Conservation (phyloP, 768 basidiomycete genomes). For the Austroboletus festivus region DNA sequence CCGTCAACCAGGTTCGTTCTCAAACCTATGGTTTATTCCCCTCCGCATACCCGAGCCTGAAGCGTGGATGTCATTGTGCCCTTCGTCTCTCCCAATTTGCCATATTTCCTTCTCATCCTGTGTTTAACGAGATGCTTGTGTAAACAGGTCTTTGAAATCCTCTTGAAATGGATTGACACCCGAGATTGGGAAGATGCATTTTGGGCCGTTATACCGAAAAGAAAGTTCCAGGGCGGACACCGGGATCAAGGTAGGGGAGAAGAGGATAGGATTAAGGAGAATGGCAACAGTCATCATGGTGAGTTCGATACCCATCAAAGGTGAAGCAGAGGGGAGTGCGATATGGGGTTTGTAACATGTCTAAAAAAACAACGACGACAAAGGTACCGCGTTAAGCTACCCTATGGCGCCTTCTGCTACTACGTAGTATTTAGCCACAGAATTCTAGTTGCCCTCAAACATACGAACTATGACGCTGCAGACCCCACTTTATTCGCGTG, state of each 20-base stretch:
- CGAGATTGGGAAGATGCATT: constrained; percentile 85
- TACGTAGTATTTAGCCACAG: too few relatives aligned
- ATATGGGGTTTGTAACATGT: too few relatives aligned
- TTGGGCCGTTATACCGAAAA: constrained; percentile 83
- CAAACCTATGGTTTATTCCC: background rate
- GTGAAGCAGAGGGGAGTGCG: too few relatives aligned
- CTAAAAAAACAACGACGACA: too few relatives aligned
- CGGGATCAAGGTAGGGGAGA: constrained; percentile 7
- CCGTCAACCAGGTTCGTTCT: constrained; percentile 79
- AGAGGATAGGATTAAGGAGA: too few relatives aligned
- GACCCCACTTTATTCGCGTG: too few relatives aligned
- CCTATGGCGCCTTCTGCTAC: too few relatives aligned
- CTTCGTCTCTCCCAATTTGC: background rate
- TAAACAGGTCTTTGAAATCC: constrained; percentile 75
- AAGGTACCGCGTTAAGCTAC: too few relatives aligned
- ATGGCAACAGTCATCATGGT: too few relatives aligned
- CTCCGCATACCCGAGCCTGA: constrained; percentile 1
- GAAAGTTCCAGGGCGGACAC: constrained; percentile 65
- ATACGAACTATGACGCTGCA: too few relatives aligned
- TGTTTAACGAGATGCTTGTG: constrained; percentile 1
- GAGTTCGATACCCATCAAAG: too few relatives aligned
- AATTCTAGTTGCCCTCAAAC: too few relatives aligned
- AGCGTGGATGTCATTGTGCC: background rate
- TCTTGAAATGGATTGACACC: constrained; percentile 85
- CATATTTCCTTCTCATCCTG: constrained; percentile 2